Evolutionary conservation across 108 stramenopile species (phyloP).

Genomic region (Cyclotella cryptica): DNA sequence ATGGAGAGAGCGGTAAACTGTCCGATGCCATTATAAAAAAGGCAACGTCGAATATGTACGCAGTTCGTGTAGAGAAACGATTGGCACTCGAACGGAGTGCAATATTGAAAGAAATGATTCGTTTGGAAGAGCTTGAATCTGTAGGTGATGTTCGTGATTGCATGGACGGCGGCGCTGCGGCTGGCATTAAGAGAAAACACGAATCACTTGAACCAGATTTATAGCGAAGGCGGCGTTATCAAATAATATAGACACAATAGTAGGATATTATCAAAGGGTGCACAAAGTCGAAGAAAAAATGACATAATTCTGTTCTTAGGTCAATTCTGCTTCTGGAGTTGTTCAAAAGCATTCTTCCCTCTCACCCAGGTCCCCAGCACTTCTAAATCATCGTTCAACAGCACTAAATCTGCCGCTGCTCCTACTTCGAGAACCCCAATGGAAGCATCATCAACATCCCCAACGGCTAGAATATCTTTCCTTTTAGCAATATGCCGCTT

Average conservation of each 20-base stretch:
- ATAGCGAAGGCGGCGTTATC: not conserved
- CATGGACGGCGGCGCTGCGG: not conserved
- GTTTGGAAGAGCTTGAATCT: constrained; percentile 37
- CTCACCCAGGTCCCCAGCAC: constrained; percentile 36
- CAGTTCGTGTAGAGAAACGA: constrained; percentile 43
- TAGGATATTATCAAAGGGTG: too few relatives aligned
- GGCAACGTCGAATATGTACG: constrained; percentile 53
- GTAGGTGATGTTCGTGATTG: not conserved
- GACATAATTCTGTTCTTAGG: too few relatives aligned
- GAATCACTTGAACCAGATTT: constrained; percentile 13
- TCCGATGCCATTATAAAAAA: constrained; percentile 18
- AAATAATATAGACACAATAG: not conserved
- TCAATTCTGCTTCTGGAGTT: not conserved
- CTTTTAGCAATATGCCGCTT: constrained; percentile 24
- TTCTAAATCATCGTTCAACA: constrained; percentile 36
- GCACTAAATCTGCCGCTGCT: constrained; percentile 36
- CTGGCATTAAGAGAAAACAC: constrained; percentile 31
- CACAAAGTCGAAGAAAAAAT: not conserved
- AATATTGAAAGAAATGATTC: constrained; percentile 52
- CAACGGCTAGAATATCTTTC: not conserved
- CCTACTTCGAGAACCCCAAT: constrained; percentile 44
- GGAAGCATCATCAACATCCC: not conserved
- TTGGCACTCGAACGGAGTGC: constrained; percentile 50
- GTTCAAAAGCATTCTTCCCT: constrained; percentile 23
- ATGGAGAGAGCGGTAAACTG: not conserved